Percentiles rank a stretch among this genome's conserved stretches.
These are phyloP conservation scores for Blastobotrys serpentis DNA, from an alignment of 1,139 yeast species.

Conservation along the genomic window DNA sequence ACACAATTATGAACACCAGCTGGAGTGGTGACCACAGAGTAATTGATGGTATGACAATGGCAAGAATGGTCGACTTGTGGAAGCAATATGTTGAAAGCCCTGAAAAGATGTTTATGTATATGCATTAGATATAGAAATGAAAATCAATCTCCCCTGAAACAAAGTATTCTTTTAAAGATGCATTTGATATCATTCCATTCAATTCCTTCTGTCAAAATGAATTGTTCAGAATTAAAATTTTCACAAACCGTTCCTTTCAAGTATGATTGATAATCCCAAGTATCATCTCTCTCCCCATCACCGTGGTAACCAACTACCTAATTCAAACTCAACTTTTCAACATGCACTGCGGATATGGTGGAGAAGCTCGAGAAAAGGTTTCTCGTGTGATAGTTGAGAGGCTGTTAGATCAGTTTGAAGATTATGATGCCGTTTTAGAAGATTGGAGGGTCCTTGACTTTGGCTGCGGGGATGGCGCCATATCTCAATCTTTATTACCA, in stretches of 20 bases:
- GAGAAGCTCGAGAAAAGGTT: not conserved
- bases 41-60: constrained; percentile 40
- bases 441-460: constrained; percentile 31
- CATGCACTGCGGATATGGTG: constrained; percentile 4
- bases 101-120: constrained; percentile 29
- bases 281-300: too few relatives aligned
- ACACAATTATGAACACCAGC: constrained; percentile 34
- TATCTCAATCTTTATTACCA: constrained; percentile 30
- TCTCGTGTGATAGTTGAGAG: not conserved
- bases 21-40: constrained; percentile 42
- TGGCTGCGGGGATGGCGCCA: constrained; percentile 36
- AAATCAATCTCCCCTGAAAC: too few relatives aligned
- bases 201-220: too few relatives aligned
- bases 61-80: constrained; percentile 35
- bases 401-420: not conserved
- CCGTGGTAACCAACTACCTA: too few relatives aligned
- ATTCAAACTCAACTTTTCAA: too few relatives aligned
- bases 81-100: constrained; percentile 33
- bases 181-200: too few relatives aligned
- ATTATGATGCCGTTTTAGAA: not conserved
- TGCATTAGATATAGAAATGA: constrained; percentile 21
- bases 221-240: too few relatives aligned
- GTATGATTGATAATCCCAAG: too few relatives aligned
- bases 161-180: too few relatives aligned
- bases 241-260: too few relatives aligned